These are phyloP conservation scores for Penicillium psychrosexuale DNA, from an alignment of 2,329 filamentous ascomycete genomes.

Conservation along the genomic window DNA sequence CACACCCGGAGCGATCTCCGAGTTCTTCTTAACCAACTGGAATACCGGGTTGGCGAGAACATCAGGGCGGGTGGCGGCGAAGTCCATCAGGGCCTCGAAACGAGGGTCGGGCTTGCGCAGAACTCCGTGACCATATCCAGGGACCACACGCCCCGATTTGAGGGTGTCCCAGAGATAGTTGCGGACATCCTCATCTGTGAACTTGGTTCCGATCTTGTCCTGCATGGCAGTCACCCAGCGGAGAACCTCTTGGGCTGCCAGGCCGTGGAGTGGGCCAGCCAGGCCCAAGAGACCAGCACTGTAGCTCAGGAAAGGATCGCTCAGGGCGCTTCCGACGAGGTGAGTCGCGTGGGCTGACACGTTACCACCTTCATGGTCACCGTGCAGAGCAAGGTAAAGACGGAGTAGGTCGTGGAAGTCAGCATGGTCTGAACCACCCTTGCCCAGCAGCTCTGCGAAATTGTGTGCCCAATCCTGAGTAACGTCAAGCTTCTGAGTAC, in stretches of 20 bases:
- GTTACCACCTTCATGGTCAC: constrained; percentile 97
- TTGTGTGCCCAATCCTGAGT: constrained; percentile 98
- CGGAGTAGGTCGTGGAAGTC: constrained; percentile 84
- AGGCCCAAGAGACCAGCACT: constrained; percentile 92
- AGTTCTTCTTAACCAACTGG: constrained; percentile 90
- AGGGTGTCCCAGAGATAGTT: constrained; percentile 91
- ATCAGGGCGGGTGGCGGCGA: constrained; percentile 77
- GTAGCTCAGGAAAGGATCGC: constrained; percentile 93
- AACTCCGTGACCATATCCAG: constrained; percentile 92
- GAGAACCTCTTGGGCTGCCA: constrained; percentile 94
- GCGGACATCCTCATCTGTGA: constrained; percentile 76
- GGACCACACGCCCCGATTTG: constrained; percentile 89
- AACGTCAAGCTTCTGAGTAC: constrained; percentile 69
- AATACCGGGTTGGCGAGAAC: constrained; percentile 88
- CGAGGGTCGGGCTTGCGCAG: constrained; percentile 95
- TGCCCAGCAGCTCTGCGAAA: constrained; percentile 94
- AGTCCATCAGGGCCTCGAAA: constrained; percentile 96
- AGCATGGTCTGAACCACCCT: constrained; percentile 73
- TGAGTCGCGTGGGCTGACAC: constrained; percentile 95
- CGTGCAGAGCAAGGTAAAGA: constrained; percentile 92
- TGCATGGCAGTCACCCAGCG: constrained; percentile 98
- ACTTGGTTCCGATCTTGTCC: constrained; percentile 72
- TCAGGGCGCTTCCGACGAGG: constrained; percentile 88
- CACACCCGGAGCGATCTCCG: constrained; percentile 83
- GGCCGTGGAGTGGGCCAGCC: constrained; percentile 86